These are phyloP conservation scores for Neurospora sp. DNA, from an alignment of 495 filamentous ascomycete species.

Conservation along the genomic window DNA sequence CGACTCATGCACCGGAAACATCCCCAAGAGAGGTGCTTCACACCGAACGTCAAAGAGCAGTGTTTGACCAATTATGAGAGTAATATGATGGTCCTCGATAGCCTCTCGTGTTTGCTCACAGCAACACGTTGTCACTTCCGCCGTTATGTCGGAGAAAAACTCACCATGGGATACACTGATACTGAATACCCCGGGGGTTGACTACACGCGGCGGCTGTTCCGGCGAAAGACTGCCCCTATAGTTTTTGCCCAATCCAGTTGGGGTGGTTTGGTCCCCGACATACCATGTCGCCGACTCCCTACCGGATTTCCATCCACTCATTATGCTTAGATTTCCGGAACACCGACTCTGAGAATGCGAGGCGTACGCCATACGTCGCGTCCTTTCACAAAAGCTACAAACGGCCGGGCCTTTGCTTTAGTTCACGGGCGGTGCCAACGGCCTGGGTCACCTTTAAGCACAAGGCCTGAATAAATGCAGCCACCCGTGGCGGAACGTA, in stretches of 20 bases:
- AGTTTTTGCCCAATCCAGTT: neutral
- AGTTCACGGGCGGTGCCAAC: neutral
- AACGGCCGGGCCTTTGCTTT: neutral
- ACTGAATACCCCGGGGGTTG: neutral
- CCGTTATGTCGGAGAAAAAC: neutral
- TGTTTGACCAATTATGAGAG: neutral
- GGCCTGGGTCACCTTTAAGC: neutral
- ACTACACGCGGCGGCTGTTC: neutral
- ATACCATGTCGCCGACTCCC: neutral
- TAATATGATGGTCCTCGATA: neutral
- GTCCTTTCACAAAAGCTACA: neutral
- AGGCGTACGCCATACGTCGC: constrained; percentile 9
- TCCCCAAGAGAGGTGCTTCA: neutral
- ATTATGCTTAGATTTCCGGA: neutral
- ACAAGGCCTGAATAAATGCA: constrained; percentile 5
- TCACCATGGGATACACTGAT: neutral
- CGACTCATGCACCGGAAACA: neutral
- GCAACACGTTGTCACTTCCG: neutral
- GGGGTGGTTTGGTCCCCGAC: neutral
- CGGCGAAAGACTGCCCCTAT: neutral
- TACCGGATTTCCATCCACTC: neutral
- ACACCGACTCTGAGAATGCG: neutral
- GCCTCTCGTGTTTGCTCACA: neutral
- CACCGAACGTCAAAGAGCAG: neutral
- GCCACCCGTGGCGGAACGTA: constrained; percentile 8